phyloP scores from a whole-genome alignment of 148 eudicot species.

The Camellia granthamiana region DNA sequence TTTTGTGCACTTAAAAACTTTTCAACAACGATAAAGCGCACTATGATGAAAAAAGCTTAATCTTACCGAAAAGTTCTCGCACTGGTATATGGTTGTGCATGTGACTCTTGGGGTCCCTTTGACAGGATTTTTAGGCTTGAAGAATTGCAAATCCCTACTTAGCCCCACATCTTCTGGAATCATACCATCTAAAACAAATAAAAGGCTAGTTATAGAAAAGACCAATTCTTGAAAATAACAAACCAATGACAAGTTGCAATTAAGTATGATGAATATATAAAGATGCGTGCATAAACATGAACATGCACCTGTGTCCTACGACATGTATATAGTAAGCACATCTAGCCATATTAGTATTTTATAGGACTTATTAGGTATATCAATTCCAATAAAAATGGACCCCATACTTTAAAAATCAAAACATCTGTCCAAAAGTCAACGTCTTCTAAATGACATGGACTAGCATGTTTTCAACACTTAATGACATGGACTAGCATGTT shows the following conservation, averaged over 20 bases:
- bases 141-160: constrained; percentile 54
- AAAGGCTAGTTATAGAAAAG: constrained; percentile 4
- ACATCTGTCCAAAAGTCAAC: not conserved
- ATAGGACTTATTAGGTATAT: not conserved
- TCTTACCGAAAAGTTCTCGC: constrained; percentile 60
- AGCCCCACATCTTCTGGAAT: constrained; percentile 79
- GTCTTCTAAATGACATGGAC: not conserved
- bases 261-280: not conserved
- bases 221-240: not conserved
- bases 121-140: constrained; percentile 34
- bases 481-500: not conserved
- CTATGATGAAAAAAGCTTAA: not conserved
- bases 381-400: not conserved
- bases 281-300: not conserved
- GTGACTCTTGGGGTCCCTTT: constrained; percentile 44
- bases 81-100: constrained; percentile 55
- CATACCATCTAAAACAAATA: constrained; percentile 49
- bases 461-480: too few species aligned
- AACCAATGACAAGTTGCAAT: not conserved
- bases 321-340: not conserved
- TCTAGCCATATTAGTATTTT: not conserved
- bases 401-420: not conserved
- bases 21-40: not conserved
- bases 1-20: too few species aligned
- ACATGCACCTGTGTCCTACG: not conserved